Conservation (phyloP, 2,329 filamentous ascomycete genomes). For the Mycocentrospora acerina region DNA sequence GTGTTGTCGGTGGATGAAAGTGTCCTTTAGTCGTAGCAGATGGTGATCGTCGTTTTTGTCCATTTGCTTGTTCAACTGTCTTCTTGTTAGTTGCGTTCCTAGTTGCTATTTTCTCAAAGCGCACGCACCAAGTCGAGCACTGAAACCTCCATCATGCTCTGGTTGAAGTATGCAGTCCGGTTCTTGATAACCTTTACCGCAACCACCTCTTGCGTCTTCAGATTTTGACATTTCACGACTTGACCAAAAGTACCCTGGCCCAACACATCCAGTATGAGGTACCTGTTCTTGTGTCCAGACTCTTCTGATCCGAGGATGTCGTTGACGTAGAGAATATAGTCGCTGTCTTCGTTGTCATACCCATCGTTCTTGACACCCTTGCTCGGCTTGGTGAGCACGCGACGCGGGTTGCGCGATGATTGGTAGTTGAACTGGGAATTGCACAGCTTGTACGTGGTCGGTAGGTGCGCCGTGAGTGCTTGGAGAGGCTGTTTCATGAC, state of each 20-base stretch:
- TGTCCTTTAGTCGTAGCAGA: conserved; percentile 89
- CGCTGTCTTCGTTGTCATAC: conserved; percentile 98
- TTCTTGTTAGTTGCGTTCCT: conserved; percentile 8
- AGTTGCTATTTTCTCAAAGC: neutral
- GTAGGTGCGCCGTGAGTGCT: conserved; percentile 89
- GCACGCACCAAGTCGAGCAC: conserved; percentile 81
- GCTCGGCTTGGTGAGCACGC: conserved; percentile 96
- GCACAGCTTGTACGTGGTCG: conserved; percentile 96
- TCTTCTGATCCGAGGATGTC: conserved; percentile 98
- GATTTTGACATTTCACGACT: conserved; percentile 97
- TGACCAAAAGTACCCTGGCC: conserved; percentile 98
- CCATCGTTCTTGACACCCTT: conserved; percentile 98
- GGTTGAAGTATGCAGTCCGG: conserved; percentile 97
- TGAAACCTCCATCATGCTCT: conserved; percentile 99
- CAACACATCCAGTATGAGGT: conserved; percentile 93
- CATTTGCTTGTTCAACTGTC: conserved; percentile 93
- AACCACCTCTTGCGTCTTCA: conserved; percentile 97
- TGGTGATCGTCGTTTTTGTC: conserved; percentile 99
- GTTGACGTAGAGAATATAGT: conserved; percentile 99
- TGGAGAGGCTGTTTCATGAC: conserved; percentile 71
- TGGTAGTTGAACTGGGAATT: conserved; percentile 99
- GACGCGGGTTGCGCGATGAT: conserved; percentile 90
- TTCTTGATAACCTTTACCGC: conserved; percentile 99
- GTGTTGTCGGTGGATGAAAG: conserved; percentile 97
- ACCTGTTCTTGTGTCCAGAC: conserved; percentile 98